Base-by-base conservation (phyloP, 257 asterid species). In the Capsicum chinense region DNA sequence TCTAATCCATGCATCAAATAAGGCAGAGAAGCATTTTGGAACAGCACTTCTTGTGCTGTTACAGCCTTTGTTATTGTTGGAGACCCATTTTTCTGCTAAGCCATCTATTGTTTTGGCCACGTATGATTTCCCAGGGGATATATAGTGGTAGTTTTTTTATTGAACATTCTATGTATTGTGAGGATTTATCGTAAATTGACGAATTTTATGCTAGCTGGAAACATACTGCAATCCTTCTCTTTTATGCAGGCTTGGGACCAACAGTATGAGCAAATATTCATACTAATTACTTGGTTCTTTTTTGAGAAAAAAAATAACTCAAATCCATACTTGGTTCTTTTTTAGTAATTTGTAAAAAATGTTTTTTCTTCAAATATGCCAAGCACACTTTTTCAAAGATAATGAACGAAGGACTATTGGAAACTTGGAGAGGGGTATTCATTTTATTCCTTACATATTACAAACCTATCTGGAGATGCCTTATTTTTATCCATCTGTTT, bases 401-500 rank as follows among this genome's bases (percentile, higher is more conserved):
- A 76, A 52, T 76, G 48, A 76, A 21, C 2, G 3, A 76, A 52
- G 81, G 14, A 26, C 63, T 52, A 73, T n/a, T 73, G 42, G 11
- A 48, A 71, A n/a, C 56, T 69, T 39, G 79, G 39, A 47, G 39
- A 44, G 5, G 47, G 59, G 11, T 71, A 47, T 71, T 47, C 80
- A 47, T n/a, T 76, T 13, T 21, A 52, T 21, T 76, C 48, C 81
- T 13, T 42, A 48, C 6, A 44, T 21, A 7, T 13, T 35, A 52
- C 81, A 6, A 76, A 50, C 63, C 44, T 52, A 76, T 62, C 48
- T 9, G 63, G 63, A 50, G 63, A 76, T 74, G 48, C 52, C 48
- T 76, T 76, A 52, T 26, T 76, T 76, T 19, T 26, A 21, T 76
- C 47, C 47, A 11, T 76, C 63, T 52, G 21, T 80, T 33, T 83